Evolutionary conservation across 768 basidiomycete species (phyloP), one percentile per base, ranked within the genome.

Genomic region (Pisolithus albus): DNA sequence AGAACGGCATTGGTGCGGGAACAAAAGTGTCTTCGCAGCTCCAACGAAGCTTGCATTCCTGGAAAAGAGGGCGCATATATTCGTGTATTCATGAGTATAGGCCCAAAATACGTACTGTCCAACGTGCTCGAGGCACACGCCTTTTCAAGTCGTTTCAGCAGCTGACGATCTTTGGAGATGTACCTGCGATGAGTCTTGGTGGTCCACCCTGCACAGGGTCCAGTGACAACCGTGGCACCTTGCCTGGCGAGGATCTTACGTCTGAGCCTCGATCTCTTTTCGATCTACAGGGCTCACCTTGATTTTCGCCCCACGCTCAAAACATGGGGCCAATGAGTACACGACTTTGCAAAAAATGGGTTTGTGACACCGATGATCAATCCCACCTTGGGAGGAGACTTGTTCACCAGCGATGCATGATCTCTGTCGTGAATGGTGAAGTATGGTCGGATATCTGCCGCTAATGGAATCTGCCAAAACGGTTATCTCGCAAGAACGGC

Each of bases 341-440:
- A 92, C 1, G 81, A 79, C 47, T 80, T 81, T 60, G 85, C 83
- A 48, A 94, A 86, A 60, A 90, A 83, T 0, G 92, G 92, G 60
- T 94, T 95, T 1, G 92, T 95, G 8, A 91, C 87, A 8, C 92
- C 90, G 3, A 95, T 64, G 5, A 95, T 58, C 3, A 89, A 65
- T 1, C 91, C 92, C 1, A 83, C 67, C 64, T 83, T 82, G 0
- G 89, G 91, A n/a, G 83, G 80, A 28, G 88, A 80, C 54, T 84
- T 83, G 64, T 91, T 92, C 40, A 96, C 84, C 11, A 99, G 67
- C 2, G 76, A 61, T 3, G 76, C 59, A 56, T 86, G 83, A 53
- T 96, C 93, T n/a, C 78, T 78, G 61, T 97, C 95, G 64, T 97
- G 95, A 59, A 99, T 92, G 15, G 95, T 96, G 57, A 97, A 88